Evolutionary conservation across 495 filamentous ascomycete species (phyloP), one percentile per base, ranked within the genome.

Genomic region (Aspergillus sclerotioniger): DNA sequence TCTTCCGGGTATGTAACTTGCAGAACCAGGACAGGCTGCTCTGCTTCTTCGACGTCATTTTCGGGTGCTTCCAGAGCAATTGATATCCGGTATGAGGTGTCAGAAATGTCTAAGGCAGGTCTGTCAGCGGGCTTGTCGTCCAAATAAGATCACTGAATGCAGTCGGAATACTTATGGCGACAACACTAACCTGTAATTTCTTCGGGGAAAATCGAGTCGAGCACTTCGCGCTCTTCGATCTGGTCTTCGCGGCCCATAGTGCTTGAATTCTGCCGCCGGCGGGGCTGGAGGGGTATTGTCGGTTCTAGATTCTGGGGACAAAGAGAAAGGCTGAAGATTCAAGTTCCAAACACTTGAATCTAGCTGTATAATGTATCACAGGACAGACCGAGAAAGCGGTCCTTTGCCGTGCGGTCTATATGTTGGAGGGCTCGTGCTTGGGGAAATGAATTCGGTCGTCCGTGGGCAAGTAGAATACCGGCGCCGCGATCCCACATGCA

Each of bases 201-300:
- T 35, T 99, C 95, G 12, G 95, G 92, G 66, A 96, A 99, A 63
- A 99, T 99, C 54, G 92, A 96, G 66, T 93, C 91, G 61, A 98
- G 90, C 54, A 98, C 92, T 71, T 97, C 94, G 62, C 93, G 88
- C 79, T 98, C 94, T 77, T 98, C 92, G 52, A 84, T 76, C 72
- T 98, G 94, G 56, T 98, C 94, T 76, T 98, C 94, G 66, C 82
- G 84, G 25, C 93, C 92, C 94, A 97, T 98, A 9, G 84, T 72
- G 61, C 41, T 62, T 59, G 31, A 64, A 66, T 68, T 65, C 65
- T 63, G 64, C 60, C 49, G 66, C 66, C 58, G 58, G 51, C 50
- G 41, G 67, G 65, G 62, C 62, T 69, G 62, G 75, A 73, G 71
- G 68, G 72, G 70, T 74, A 67, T 53, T 41, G 7, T 41, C n/a